Evolutionary conservation across 495 filamentous ascomycete species (phyloP).

Genomic region (Xylaria longipes): DNA sequence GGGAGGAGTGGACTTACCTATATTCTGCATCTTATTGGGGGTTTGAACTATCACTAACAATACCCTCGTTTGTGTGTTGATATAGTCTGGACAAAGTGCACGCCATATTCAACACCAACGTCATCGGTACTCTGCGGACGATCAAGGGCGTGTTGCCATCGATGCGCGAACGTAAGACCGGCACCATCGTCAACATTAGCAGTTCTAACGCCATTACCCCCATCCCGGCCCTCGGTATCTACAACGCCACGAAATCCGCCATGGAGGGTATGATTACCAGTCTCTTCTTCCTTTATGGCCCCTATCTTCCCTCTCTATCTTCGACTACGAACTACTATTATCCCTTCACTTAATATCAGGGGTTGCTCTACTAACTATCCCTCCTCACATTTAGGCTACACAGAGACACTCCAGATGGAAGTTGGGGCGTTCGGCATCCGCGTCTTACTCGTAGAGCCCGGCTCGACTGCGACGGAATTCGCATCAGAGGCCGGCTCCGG

Average conservation of each 20-base stretch:
- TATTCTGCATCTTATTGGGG: neutral
- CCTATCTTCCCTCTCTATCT: neutral
- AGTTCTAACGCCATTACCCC: conserved; percentile 38
- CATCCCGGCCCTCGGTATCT: conserved; percentile 38
- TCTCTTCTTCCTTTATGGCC: neutral
- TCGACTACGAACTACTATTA: neutral
- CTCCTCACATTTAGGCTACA: conserved; percentile 26
- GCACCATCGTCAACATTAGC: conserved; percentile 51
- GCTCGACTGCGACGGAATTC: conserved; percentile 30
- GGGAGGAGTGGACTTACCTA: neutral
- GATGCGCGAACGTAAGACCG: conserved; percentile 51
- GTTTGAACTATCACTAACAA: neutral
- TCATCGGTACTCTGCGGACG: conserved; percentile 52
- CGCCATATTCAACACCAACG: conserved; percentile 52
- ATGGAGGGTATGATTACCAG: conserved; percentile 38
- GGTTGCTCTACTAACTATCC: neutral
- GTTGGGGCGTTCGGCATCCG: conserved; percentile 47
- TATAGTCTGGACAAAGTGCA: conserved; percentile 40
- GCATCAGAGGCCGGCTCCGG: conserved; percentile 19
- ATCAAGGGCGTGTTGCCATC: conserved; percentile 55
- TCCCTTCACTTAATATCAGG: neutral
- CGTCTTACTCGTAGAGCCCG: conserved; percentile 46
- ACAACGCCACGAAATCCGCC: conserved; percentile 53
- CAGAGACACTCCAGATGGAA: conserved; percentile 42
- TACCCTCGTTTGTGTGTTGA: neutral